Evolutionary conservation across 768 basidiomycete genomes (phyloP).

Genomic region (Pulveroboletus sp.): DNA sequence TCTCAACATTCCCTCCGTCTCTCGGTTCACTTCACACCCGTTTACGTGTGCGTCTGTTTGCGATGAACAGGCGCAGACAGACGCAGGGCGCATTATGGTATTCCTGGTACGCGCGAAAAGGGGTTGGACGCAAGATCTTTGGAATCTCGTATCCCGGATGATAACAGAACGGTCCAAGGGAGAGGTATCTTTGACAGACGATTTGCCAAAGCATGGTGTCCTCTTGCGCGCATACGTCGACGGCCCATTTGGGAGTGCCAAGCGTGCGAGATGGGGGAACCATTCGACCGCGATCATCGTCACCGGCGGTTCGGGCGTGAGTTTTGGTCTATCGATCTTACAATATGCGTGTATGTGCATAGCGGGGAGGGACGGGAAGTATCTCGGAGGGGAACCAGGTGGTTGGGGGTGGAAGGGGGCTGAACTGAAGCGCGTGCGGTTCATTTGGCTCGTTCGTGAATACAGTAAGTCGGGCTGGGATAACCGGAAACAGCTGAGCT

Average conservation of each 20-base stretch:
- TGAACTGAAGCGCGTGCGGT: constrained; percentile 55
- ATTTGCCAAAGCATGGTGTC: constrained; percentile 44
- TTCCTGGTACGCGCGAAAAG: constrained; percentile 67
- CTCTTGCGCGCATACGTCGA: constrained; percentile 59
- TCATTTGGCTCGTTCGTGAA: constrained; percentile 77
- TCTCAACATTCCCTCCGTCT: constrained; percentile 63
- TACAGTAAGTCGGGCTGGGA: constrained; percentile 50
- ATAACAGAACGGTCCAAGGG: constrained; percentile 34
- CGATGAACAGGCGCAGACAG: constrained; percentile 43
- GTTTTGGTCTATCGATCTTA: constrained; percentile 64
- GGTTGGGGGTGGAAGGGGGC: constrained; percentile 41
- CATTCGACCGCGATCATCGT: constrained; percentile 63
- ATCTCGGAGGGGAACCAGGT: constrained; percentile 45
- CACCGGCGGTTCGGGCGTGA: constrained; percentile 74
- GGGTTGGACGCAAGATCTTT: constrained; percentile 68
- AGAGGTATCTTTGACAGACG: constrained; percentile 9
- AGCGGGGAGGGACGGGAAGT: constrained; percentile 49
- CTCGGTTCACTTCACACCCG: constrained; percentile 62
- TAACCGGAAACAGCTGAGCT: neutral
- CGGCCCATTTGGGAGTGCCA: constrained; percentile 68
- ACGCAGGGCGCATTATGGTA: constrained; percentile 53
- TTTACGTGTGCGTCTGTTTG: constrained; percentile 69
- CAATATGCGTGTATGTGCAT: constrained; percentile 61
- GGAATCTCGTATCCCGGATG: constrained; percentile 48
- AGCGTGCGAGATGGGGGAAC: constrained; percentile 54